phyloP scores from a whole-genome alignment of 805 yeast species.

The Lipomyces starkeyi region DNA sequence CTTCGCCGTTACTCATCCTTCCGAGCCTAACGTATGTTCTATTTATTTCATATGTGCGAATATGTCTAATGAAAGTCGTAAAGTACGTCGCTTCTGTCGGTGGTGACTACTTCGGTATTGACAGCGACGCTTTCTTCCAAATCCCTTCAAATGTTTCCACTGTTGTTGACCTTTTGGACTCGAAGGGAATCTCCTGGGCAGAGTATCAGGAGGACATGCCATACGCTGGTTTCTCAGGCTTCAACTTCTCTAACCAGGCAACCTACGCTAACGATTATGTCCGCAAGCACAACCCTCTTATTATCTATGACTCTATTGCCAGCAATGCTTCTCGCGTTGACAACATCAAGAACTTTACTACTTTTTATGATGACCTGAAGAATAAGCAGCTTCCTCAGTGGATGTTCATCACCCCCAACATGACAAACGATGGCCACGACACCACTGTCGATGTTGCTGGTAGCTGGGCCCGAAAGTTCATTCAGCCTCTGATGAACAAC shows the following conservation, averaged over 20 bases:
- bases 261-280: slow-evolving; percentile 55
- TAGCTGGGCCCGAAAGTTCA: slow-evolving; percentile 54
- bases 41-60: background rate
- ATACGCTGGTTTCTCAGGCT: slow-evolving; percentile 59
- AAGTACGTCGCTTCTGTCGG: slow-evolving; percentile 54
- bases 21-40: slow-evolving; percentile 54
- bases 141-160: slow-evolving; percentile 56
- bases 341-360: slow-evolving; percentile 57
- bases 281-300: slow-evolving; percentile 60
- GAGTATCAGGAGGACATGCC: slow-evolving; percentile 62
- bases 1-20: slow-evolving; percentile 60
- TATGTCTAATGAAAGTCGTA: background rate
- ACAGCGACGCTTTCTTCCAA: slow-evolving; percentile 53
- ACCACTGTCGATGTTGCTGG: slow-evolving; percentile 55
- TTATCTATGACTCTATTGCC: slow-evolving; percentile 52
- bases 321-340: slow-evolving; percentile 48
- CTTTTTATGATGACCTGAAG: slow-evolving; percentile 51
- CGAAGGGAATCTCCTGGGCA: slow-evolving; percentile 56
- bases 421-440: slow-evolving; percentile 61
- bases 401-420: slow-evolving; percentile 60
- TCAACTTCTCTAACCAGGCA: slow-evolving; percentile 53
- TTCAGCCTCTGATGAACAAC: slow-evolving; percentile 52
- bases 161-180: slow-evolving; percentile 56
- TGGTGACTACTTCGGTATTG: slow-evolving; percentile 59
- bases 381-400: slow-evolving; percentile 57